These are phyloP conservation scores for Cinchona pubescens DNA, from an alignment of 257 asterid genomes.

Conservation along the genomic window DNA sequence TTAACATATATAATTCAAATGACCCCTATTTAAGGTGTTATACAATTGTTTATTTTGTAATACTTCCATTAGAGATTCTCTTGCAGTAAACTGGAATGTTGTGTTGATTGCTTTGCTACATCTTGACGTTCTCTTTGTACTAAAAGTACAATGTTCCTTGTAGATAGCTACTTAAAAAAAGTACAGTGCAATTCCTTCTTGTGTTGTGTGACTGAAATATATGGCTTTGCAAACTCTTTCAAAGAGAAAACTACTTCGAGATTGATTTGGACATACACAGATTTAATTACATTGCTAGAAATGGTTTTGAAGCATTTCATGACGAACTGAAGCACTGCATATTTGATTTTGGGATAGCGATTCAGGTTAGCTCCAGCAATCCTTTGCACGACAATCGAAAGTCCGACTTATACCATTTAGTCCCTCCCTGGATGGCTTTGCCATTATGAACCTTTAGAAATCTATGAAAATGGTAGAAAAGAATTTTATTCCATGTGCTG, in stretches of 20 bases:
- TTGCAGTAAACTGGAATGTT: background rate
- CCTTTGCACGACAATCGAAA: background rate
- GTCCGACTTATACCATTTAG: too few species aligned
- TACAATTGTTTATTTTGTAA: background rate
- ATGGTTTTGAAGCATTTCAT: conserved; percentile 82
- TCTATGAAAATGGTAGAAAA: background rate
- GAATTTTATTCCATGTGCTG: background rate
- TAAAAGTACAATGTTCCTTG: background rate
- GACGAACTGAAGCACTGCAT: conserved; percentile 77
- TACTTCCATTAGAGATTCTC: background rate
- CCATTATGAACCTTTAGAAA: background rate
- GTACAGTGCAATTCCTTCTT: background rate
- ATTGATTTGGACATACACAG: conserved; percentile 89
- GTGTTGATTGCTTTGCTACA: background rate
- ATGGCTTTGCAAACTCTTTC: conserved; percentile 24
- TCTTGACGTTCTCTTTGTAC: background rate
- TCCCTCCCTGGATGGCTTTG: background rate
- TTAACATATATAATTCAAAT: background rate
- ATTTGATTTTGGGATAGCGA: conserved; percentile 84
- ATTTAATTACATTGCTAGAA: conserved; percentile 83
- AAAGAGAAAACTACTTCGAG: conserved; percentile 90
- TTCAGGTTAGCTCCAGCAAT: conserved; percentile 58
- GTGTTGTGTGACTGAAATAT: conserved; percentile 5
- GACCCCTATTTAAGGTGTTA: background rate
- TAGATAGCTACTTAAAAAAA: background rate